Percentiles rank a stretch among this genome's conserved stretches.
Evolutionary conservation across 164 flowering plant species (phyloP).

Genomic region (Aristolochia fimbriata): DNA sequence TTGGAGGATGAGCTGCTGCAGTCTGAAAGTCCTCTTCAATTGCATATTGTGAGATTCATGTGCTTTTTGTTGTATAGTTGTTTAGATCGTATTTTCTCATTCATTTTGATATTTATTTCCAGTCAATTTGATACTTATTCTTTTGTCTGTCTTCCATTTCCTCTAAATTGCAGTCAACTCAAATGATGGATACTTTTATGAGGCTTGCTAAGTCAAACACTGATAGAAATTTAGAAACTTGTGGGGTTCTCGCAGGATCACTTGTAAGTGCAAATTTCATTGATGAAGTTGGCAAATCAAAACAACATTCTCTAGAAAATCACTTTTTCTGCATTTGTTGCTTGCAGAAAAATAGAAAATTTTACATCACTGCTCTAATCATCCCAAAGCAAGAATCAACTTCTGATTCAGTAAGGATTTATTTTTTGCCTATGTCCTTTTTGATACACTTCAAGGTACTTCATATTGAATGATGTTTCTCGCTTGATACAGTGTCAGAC

Average conservation of each 20-base stretch:
- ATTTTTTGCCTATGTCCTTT: background rate
- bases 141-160: background rate
- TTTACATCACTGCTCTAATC: conserved; percentile 73
- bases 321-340: background rate
- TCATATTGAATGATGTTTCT: conserved; percentile 4
- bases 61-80: too few species aligned
- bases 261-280: conserved; percentile 48
- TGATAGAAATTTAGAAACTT: conserved; percentile 75
- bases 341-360: conserved; percentile 74
- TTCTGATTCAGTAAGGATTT: conserved; percentile 59
- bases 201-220: conserved; percentile 87
- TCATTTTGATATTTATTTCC: background rate
- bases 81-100: background rate
- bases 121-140: background rate
- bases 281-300: too few species aligned
- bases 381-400: conserved; percentile 98
- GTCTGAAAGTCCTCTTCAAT: conserved; percentile 59
- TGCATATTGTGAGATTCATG: conserved; percentile 71
- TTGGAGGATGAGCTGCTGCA: conserved; percentile 34
- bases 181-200: conserved; percentile 86
- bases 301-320: background rate
- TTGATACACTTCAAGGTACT: background rate
- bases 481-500: conserved; percentile 65
- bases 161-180: conserved; percentile 46
- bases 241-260: conserved; percentile 94